Conservation (phyloP, 129 eudicot genomes). For the Chrysanthemum lavandulifolium region DNA sequence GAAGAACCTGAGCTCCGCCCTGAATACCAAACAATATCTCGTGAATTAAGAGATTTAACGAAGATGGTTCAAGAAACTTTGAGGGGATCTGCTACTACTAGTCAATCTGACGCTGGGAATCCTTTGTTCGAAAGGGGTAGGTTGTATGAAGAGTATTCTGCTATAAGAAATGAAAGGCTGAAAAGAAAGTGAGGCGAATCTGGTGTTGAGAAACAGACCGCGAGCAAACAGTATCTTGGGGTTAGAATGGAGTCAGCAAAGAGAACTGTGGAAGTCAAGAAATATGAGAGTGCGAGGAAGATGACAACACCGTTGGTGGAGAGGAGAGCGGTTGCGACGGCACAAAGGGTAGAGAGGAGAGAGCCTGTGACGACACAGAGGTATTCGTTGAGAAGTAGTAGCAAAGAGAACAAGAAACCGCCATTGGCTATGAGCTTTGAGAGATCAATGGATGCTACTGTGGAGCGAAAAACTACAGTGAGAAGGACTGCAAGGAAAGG, state of each 20-base stretch:
- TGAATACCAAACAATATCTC: constrained; percentile 59
- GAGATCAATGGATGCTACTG: constrained; percentile 28
- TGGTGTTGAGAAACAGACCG: constrained; percentile 44
- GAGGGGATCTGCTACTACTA: constrained; percentile 25
- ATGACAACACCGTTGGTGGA: constrained; percentile 48
- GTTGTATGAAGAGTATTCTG: constrained; percentile 71
- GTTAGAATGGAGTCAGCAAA: constrained; percentile 69
- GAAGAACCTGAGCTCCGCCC: constrained; percentile 52
- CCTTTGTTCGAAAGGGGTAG: constrained; percentile 74
- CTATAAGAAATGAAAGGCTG: constrained; percentile 79
- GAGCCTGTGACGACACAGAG: constrained; percentile 18
- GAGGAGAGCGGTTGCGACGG: constrained; percentile 36
- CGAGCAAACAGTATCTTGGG: constrained; percentile 55
- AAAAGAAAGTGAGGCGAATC: constrained; percentile 57
- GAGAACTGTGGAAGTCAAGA: constrained; percentile 45
- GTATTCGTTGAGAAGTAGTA: constrained; percentile 69
- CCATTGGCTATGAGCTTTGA: constrained; percentile 45
- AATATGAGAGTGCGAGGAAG: constrained; percentile 48
- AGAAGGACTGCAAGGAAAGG: constrained; percentile 47
- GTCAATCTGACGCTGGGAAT: constrained; percentile 22
- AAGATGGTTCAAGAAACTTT: constrained; percentile 51
- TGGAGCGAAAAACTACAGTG: constrained; percentile 40
- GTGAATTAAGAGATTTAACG: constrained; percentile 58
- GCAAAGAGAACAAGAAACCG: constrained; percentile 74
- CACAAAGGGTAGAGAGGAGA: background rate